Conservation (phyloP, 108 stramenopile species). For the Chaetoceros muelleri region DNA sequence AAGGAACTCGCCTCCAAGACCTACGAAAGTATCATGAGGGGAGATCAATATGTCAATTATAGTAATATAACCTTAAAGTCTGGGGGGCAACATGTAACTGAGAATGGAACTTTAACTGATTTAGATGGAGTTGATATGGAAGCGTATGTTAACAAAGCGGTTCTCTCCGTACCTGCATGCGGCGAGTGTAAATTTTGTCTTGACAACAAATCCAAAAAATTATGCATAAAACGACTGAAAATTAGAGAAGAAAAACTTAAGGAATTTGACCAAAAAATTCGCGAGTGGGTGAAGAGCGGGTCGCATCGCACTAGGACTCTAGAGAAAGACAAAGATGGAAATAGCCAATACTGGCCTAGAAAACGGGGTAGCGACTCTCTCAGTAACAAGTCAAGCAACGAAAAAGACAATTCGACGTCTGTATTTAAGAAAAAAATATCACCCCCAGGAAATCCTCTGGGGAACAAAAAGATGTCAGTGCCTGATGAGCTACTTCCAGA, state of each 20-base stretch:
- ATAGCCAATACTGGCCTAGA: not conserved
- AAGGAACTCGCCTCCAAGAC: slow-evolving; percentile 61
- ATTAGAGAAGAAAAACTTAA: slow-evolving; percentile 50
- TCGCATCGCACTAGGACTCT: slow-evolving; percentile 10
- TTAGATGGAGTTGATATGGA: slow-evolving; percentile 65
- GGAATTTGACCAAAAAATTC: slow-evolving; percentile 35
- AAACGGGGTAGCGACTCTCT: slow-evolving; percentile 2
- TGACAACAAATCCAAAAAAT: slow-evolving; percentile 28
- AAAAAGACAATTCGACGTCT: slow-evolving; percentile 15
- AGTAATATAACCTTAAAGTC: slow-evolving; percentile 70
- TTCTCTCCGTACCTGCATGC: slow-evolving; percentile 66
- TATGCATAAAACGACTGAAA: slow-evolving; percentile 51
- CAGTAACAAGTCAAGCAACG: slow-evolving; percentile 12
- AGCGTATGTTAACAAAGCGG: slow-evolving; percentile 53
- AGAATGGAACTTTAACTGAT: slow-evolving; percentile 21
- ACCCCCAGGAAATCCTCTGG: slow-evolving; percentile 16
- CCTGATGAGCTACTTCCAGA: slow-evolving; percentile 70
- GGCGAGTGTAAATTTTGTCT: slow-evolving; percentile 69
- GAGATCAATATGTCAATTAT: slow-evolving; percentile 84
- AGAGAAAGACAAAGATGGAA: slow-evolving; percentile 16
- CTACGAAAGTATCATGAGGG: slow-evolving; percentile 43
- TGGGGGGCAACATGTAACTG: slow-evolving; percentile 36
- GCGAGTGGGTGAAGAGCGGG: slow-evolving; percentile 8
- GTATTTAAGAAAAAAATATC: slow-evolving; percentile 4
- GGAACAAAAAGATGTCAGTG: slow-evolving; percentile 69